Percentiles rank a stretch among this genome's conserved stretches.
These are phyloP conservation scores for Ophiostoma perfectum DNA, from an alignment of 2,329 filamentous ascomycete genomes.

Conservation along the genomic window DNA sequence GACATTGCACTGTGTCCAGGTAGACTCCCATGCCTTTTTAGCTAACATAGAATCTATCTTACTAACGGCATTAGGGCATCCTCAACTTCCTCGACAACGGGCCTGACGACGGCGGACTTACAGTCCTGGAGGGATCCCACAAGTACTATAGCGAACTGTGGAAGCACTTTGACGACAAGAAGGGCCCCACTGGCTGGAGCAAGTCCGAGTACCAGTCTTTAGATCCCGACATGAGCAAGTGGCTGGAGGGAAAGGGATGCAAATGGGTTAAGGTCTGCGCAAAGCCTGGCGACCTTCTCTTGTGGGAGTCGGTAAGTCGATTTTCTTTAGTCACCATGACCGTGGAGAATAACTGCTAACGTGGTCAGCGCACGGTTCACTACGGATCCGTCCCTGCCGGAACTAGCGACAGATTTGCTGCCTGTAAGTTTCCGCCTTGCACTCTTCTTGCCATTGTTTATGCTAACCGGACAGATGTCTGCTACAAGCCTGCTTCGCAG, in stretches of 20 bases:
- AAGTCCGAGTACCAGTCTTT: neutral
- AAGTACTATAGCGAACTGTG: conserved; percentile 8
- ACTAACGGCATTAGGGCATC: neutral
- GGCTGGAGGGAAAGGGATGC: conserved; percentile 14
- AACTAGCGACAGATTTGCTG: neutral
- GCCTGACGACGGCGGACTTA: conserved; percentile 13
- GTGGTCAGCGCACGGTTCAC: neutral
- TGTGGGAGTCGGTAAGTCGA: conserved; percentile 15
- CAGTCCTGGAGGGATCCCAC: conserved; percentile 12
- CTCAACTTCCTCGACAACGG: conserved; percentile 11
- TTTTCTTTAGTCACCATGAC: neutral
- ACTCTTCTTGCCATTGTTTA: no score
- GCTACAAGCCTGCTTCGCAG: neutral
- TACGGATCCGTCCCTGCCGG: neutral
- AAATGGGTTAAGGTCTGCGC: conserved; percentile 15
- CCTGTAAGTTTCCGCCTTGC: neutral
- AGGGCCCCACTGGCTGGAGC: neutral
- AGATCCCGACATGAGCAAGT: conserved; percentile 15
- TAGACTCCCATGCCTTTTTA: neutral
- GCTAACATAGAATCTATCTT: no score
- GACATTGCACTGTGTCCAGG: conserved; percentile 12
- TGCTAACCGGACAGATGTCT: neutral
- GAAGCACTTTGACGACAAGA: conserved; percentile 11
- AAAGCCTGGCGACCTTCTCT: conserved; percentile 14
- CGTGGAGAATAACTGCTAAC: neutral